A percentile compares a stretch with the other conserved stretches of the same genome.
Conservation (phyloP, 768 basidiomycete species). For the Suillus weaverae region DNA sequence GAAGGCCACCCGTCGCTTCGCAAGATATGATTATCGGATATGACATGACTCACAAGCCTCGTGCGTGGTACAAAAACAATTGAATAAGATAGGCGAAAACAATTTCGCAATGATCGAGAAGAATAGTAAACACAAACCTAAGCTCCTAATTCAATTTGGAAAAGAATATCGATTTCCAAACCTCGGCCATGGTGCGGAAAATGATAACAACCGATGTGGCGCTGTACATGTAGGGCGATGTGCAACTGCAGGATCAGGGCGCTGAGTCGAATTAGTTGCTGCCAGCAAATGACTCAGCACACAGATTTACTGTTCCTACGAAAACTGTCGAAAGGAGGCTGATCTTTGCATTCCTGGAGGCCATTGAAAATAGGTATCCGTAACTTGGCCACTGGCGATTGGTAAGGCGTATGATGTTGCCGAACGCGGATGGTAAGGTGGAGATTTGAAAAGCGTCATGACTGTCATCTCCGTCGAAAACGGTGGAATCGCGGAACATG, state of each 20-base stretch:
- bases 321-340: neutral
- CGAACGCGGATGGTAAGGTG: constrained; percentile 1
- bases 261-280: neutral
- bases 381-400: neutral
- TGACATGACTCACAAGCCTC: neutral
- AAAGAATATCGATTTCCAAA: neutral
- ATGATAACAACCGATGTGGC: neutral
- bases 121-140: neutral
- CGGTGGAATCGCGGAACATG: constrained; percentile 3
- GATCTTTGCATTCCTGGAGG: neutral
- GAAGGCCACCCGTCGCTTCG: neutral
- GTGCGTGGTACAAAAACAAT: neutral
- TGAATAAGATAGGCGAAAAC: neutral
- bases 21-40: constrained; percentile 2
- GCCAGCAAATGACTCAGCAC: neutral
- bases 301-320: neutral
- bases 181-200: neutral
- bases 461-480: constrained; percentile 4
- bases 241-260: neutral
- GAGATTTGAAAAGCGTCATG: neutral
- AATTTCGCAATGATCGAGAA: neutral
- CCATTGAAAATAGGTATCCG: neutral
- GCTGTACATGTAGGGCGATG: neutral
- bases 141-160: neutral
- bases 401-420: constrained; percentile 3